Evolutionary conservation across 202 grass and related monocot genomes (phyloP), one percentile per base, ranked within the genome.

Genomic region (Setaria italica): DNA sequence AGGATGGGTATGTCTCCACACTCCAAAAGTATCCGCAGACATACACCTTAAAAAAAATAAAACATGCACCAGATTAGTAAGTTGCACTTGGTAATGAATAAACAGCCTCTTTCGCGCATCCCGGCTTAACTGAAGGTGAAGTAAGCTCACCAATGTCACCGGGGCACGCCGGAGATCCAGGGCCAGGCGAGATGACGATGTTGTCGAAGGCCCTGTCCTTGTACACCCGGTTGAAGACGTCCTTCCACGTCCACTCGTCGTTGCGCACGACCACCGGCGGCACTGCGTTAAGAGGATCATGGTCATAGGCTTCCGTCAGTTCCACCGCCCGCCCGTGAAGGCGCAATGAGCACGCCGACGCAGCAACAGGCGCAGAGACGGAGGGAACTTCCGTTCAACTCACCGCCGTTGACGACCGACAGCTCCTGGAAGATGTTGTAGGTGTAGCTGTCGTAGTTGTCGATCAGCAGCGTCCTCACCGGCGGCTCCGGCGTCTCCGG

Each of bases 371-470:
- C 2, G 5, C 37, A 43, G 5, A 59, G 13, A 0, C 4, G 19
- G 11, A 13, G 50, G 15, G 34, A 58, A 19, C 0, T 25, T 30
- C 0, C 56, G 30, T 46, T 45, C 4, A 32, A 72, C 87, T 87
- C 82, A 98, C 95, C 91, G 74, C 91, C 88, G 89, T 98, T 98
- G 86, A 98, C 90, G 35, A 98, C 86, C 7, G 87, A 94, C 42
- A 98, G 88, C 82, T 98, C 96, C 77, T 95, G 96, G 84, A 92
- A 95, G 79, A 98, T 91, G 86, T 98, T 98, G 78, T 98, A 98
- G 68, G 96, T 95, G 80, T 98, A 95, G 85, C 93, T 98, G 82
- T 98, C 96, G 76, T 98, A 94, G 88, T 95, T 98, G 81, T 98
- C 93, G 48, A 95, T 95, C 67, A 95, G 75, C 51, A 98, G 91